Evolutionary conservation across 805 yeast genomes (phyloP).

Genomic region (Saturnispora serradocipensis): DNA sequence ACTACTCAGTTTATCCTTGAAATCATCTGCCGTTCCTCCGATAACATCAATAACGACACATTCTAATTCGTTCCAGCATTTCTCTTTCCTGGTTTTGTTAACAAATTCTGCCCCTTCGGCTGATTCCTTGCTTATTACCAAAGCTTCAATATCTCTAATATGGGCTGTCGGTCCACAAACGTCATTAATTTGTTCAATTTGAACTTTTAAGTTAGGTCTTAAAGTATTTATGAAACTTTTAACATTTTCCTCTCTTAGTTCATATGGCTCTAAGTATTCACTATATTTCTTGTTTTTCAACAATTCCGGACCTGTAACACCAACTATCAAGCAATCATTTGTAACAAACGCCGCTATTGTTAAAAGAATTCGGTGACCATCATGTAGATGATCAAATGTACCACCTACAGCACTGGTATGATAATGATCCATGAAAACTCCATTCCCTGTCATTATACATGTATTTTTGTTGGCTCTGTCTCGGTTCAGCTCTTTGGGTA

Average conservation of each 20-base stretch:
- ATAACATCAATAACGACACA: slow-evolving; percentile 53
- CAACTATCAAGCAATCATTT: slow-evolving; percentile 51
- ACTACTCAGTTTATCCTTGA: slow-evolving; percentile 74
- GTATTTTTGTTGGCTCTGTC: background rate
- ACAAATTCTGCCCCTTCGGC: slow-evolving; percentile 62
- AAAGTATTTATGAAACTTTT: slow-evolving; percentile 39
- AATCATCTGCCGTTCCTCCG: slow-evolving; percentile 43
- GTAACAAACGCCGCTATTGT: slow-evolving; percentile 64
- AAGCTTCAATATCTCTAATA: slow-evolving; percentile 61
- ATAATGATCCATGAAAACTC: background rate
- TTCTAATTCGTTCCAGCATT: slow-evolving; percentile 43
- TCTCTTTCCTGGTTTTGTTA: slow-evolving; percentile 52
- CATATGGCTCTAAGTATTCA: slow-evolving; percentile 53
- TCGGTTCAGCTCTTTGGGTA: background rate
- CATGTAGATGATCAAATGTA: slow-evolving; percentile 93
- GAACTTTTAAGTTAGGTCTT: slow-evolving; percentile 38
- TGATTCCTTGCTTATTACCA: slow-evolving; percentile 78
- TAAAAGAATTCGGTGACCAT: slow-evolving; percentile 83
- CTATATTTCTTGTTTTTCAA: slow-evolving; percentile 66
- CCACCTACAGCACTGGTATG: slow-evolving; percentile 68
- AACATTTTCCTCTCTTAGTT: slow-evolving; percentile 40
- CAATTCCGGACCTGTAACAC: slow-evolving; percentile 71
- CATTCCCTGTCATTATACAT: background rate
- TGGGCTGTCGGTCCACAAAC: slow-evolving; percentile 91
- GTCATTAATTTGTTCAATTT: slow-evolving; percentile 62